Evolutionary conservation across 306 rosid genomes (phyloP), one percentile per base, ranked within the genome.

Genomic region (Prunus padus): DNA sequence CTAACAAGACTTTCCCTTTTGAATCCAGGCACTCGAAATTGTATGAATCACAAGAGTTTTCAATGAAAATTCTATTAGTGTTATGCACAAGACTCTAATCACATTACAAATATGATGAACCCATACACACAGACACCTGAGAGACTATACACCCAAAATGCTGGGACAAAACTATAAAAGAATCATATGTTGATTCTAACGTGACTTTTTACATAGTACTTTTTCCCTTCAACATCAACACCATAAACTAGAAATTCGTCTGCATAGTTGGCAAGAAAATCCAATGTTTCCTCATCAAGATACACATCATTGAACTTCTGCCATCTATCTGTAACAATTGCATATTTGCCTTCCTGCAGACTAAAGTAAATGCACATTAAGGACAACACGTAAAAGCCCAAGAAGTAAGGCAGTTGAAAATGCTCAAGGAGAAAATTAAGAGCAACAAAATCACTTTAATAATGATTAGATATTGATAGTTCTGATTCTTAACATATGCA

Each of bases 141-240:
- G 28, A 26, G 28, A 26, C 28, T 26, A 26, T 26, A 26, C 28
- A 26, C 28, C 28, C 28, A 26, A 26, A 26, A 26, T 26, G 28
- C 28, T 26, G 28, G 28, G 28, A 26, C 1, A 26, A 26, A 26
- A 26, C 28, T 26, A 26, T 26, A 26, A 26, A 26, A 26, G 28
- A 26, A 26, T 26, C 28, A 26, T 26, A 26, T 26, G 28, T 26
- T 26, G 28, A 26, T 26, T 26, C 28, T 26, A 26, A 26, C 28
- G 28, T 26, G 28, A 26, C 28, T 26, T 26, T 26, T 26, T 26
- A 26, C 28, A 26, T 26, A 26, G 28, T 85, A 91, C 97, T 86
- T 95, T 83, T 95, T 95, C 82, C 97, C 98, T 86, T 95, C 98
- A 79, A 95, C 97, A 77, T 95, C 98, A 56, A 95, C 97, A 42